phyloP scores from a whole-genome alignment of 2,329 filamentous ascomycete genomes.

The Pyrenochaeta sp. region DNA sequence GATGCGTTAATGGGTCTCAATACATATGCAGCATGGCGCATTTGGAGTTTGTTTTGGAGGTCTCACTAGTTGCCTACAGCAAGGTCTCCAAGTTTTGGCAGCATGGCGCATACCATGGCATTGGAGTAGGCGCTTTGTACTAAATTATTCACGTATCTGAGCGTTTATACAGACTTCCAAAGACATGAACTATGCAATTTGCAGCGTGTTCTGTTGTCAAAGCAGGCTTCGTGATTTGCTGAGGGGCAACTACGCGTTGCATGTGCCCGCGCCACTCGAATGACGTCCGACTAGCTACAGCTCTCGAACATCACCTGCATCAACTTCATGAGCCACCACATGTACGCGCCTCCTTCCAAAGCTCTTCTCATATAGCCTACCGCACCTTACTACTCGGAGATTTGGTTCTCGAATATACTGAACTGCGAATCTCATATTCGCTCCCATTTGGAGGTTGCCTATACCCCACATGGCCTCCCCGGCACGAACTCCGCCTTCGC shows the following conservation, averaged over 20 bases:
- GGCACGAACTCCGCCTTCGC: conserved; percentile 66
- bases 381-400: conserved; percentile 1
- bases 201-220: not conserved
- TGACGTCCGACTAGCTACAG: conserved; percentile 18
- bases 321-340: conserved; percentile 6
- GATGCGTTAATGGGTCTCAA: conserved; percentile 38
- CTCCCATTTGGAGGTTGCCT: conserved; percentile 10
- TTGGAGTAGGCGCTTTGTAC: conserved; percentile 6
- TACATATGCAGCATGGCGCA: conserved; percentile 27
- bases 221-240: conserved; percentile 4
- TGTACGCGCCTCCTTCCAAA: conserved; percentile 8
- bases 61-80: conserved; percentile 4
- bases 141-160: not conserved
- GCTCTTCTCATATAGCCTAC: conserved; percentile 3
- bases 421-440: not conserved
- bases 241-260: conserved; percentile 1
- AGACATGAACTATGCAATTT: not conserved
- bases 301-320: conserved; percentile 26
- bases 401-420: not conserved
- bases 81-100: conserved; percentile 1
- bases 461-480: conserved; percentile 45
- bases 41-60: conserved; percentile 19
- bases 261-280: conserved; percentile 2
- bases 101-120: conserved; percentile 10
- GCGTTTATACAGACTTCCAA: not conserved